Conservation (phyloP, 2,329 filamentous ascomycete species). For the Stemphylium beticola region DNA sequence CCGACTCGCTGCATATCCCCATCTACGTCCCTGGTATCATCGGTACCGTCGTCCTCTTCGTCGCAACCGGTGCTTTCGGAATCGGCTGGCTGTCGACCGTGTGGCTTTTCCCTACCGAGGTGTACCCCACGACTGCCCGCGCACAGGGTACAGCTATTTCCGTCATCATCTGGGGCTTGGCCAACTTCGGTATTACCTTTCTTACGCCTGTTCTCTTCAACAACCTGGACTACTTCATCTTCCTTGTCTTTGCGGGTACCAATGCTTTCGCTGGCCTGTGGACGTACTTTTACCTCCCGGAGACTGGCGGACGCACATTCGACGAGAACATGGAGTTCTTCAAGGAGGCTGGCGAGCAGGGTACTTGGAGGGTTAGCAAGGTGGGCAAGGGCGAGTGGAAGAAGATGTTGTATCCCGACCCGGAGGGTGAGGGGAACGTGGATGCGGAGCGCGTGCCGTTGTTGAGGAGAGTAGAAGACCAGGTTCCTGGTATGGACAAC, state of each 20-base stretch:
- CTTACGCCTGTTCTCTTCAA: conserved; percentile 66
- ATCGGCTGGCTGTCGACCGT: conserved; percentile 66
- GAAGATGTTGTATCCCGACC: conserved; percentile 52
- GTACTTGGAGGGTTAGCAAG: conserved; percentile 61
- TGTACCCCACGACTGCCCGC: conserved; percentile 61
- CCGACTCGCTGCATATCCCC: conserved; percentile 46
- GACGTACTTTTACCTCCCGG: conserved; percentile 61
- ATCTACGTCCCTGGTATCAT: conserved; percentile 55
- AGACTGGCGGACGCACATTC: conserved; percentile 64
- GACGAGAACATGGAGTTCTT: conserved; percentile 68
- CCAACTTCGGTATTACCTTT: conserved; percentile 65
- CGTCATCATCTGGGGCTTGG: conserved; percentile 63
- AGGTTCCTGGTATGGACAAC: conserved; percentile 43
- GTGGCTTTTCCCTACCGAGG: conserved; percentile 67
- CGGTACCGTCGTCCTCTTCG: conserved; percentile 60
- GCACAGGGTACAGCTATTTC: conserved; percentile 62
- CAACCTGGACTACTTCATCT: conserved; percentile 64
- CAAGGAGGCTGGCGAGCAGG: conserved; percentile 57
- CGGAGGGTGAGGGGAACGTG: conserved; percentile 40
- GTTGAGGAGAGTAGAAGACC: conserved; percentile 53
- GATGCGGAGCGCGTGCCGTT: conserved; percentile 56
- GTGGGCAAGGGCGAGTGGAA: conserved; percentile 60
- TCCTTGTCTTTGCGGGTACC: conserved; percentile 62
- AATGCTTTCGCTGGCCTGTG: conserved; percentile 62
- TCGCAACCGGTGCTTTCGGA: conserved; percentile 66